A percentile compares a stretch with the other conserved stretches of the same genome.
Evolutionary conservation across 2,329 filamentous ascomycete genomes (phyloP).

Genomic region (Trichoderma sp.): DNA sequence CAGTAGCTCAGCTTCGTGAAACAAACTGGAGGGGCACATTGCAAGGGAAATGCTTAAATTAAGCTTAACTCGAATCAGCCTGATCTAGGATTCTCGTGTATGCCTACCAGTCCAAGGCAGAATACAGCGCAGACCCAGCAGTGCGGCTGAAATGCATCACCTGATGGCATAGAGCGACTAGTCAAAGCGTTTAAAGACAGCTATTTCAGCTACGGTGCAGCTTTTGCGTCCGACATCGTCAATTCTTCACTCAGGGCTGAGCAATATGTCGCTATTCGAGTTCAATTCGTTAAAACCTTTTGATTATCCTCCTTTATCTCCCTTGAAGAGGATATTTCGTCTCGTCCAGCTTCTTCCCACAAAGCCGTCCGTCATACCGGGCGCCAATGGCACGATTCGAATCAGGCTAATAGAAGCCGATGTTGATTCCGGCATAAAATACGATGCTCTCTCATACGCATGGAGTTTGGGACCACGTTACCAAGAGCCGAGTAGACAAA

Average conservation of each 20-base stretch:
- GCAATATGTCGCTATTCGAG: constrained; percentile 20
- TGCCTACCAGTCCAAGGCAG: not conserved
- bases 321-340: constrained; percentile 33
- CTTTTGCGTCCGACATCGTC: not conserved
- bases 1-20: not conserved
- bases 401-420: constrained; percentile 37
- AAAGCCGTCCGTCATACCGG: constrained; percentile 30
- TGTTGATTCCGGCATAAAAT: constrained; percentile 30
- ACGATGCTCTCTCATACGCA: constrained; percentile 41
- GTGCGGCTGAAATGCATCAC: constrained; percentile 29
- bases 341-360: constrained; percentile 35
- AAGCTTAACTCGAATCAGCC: constrained; percentile 4
- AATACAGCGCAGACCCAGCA: constrained; percentile 19
- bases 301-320: constrained; percentile 28
- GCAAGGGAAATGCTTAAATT: not conserved
- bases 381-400: constrained; percentile 34
- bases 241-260: too few species aligned
- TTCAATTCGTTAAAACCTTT: not conserved
- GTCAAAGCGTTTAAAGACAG: not conserved
- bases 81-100: not conserved
- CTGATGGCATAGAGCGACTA: not conserved
- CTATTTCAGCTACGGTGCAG: not conserved
- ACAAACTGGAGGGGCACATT: not conserved
- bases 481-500: constrained; percentile 32
- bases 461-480: constrained; percentile 34